Base-by-base conservation (phyloP, 1,284 basidiomycete species). In the Leccinum subrobustum region DNA sequence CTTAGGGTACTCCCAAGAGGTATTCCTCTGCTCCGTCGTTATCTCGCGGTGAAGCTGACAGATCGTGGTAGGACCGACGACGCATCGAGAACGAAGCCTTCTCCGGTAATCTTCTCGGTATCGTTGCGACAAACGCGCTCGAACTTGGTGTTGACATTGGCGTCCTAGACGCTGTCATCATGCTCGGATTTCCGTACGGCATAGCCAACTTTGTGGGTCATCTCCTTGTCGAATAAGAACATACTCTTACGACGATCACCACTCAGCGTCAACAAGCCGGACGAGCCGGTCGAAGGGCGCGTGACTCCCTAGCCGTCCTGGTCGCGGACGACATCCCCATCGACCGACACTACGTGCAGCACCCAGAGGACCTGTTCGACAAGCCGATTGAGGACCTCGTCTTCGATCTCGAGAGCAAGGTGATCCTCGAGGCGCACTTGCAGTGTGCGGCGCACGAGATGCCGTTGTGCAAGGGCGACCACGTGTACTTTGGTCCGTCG, bases 121-220 rank as follows among this genome's bases (percentile, higher is more conserved):
- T 96, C 52, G 82, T 96, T n/a, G 92, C 93, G 0, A 96, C 94
- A 0, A 95, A 93, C 63, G 95, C 94, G 0, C 81, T 96, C 12
- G 95, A 96, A 73, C 83, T 96, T 1, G 94, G 95, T 37, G 91
- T 96, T 31, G 94, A 96, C 69, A 96, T 96, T 50, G 95, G 93
- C 14, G 85, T 84, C 20, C 76, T 96, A 33, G 95, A 96, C 71
- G 92, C 91, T 1, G 94, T 96, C 35, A 85, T 96, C 61, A 92
- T 8, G 52, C 83, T 95, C 20, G 94, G 93, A 1, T 95, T 96
- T 70, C 94, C 94, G 0, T 83, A 86, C 59, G 87, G 83, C 60
- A 77, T 94, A 54, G 88, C 91, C 1, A 92, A 88, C 67, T 87
- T 92, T 63, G 91, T 92, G 60, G 68, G 85, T 31, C 57, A 3